Percentiles rank a stretch among this genome's conserved stretches.
Evolutionary conservation across 2,329 filamentous ascomycete genomes (phyloP).

Genomic region (Fusarium sp.): DNA sequence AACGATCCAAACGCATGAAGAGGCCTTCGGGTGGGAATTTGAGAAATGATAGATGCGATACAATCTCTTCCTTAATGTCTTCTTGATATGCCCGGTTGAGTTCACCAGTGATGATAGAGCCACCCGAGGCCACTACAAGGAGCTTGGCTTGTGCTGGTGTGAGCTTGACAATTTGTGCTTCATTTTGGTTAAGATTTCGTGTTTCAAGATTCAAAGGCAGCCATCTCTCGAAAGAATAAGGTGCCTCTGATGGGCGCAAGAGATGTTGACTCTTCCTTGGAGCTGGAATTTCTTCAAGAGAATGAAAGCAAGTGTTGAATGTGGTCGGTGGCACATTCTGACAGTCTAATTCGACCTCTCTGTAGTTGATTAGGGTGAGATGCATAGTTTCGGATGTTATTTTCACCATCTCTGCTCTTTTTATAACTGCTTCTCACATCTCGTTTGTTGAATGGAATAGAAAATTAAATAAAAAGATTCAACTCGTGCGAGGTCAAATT

Average conservation of each 20-base stretch:
- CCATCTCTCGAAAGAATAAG: slow-evolving; percentile 57
- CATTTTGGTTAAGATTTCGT: slow-evolving; percentile 42
- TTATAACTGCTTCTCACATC: too few relatives aligned
- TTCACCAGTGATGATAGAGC: slow-evolving; percentile 41
- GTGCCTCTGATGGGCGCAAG: slow-evolving; percentile 36
- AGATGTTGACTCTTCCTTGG: background rate
- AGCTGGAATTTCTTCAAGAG: background rate
- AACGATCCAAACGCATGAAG: slow-evolving; percentile 57
- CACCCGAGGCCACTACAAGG: slow-evolving; percentile 45
- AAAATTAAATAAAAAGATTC: too few relatives aligned
- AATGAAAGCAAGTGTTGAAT: slow-evolving; percentile 24
- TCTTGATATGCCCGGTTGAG: slow-evolving; percentile 7
- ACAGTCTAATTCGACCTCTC: slow-evolving; percentile 5
- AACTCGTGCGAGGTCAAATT: too few relatives aligned
- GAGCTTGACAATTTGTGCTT: slow-evolving; percentile 47
- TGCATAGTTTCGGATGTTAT: background rate
- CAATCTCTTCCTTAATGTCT: slow-evolving; percentile 42
- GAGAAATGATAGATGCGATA: slow-evolving; percentile 39
- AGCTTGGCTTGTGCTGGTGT: slow-evolving; percentile 45
- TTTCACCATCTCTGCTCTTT: too few relatives aligned
- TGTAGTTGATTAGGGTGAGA: background rate
- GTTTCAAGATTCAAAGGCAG: slow-evolving; percentile 52
- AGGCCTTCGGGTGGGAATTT: slow-evolving; percentile 50
- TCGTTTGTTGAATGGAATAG: too few relatives aligned
- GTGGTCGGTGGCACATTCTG: background rate